A percentile compares a stretch with the other conserved stretches of the same genome.
phyloP scores from a whole-genome alignment of 202 grass and related monocot species.

The Tripidium arundinaceum region DNA sequence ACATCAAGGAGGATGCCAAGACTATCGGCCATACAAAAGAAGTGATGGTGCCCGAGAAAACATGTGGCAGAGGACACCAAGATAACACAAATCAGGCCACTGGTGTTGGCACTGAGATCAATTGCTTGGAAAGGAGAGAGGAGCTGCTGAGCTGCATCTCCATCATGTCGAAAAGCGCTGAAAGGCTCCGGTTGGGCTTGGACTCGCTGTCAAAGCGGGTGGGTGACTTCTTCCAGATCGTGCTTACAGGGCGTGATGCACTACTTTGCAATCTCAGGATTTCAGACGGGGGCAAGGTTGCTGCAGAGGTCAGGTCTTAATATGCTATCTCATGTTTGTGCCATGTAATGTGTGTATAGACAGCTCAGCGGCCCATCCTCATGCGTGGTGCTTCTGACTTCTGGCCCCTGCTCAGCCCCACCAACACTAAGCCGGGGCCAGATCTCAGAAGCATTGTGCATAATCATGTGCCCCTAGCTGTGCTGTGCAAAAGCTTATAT shows the following conservation, averaged over 20 bases:
- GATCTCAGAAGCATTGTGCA: slow-evolving; percentile 10
- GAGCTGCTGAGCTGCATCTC: slow-evolving; percentile 48
- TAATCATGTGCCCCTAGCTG: slow-evolving; percentile 23
- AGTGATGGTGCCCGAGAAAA: not conserved
- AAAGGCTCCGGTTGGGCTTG: slow-evolving; percentile 37
- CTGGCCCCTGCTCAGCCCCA: slow-evolving; percentile 20
- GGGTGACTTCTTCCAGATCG: slow-evolving; percentile 65
- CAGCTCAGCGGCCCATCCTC: not conserved
- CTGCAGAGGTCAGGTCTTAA: slow-evolving; percentile 31
- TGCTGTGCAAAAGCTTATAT: slow-evolving; percentile 8
- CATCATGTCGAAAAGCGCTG: slow-evolving; percentile 33
- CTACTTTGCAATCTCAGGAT: slow-evolving; percentile 86
- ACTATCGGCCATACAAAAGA: too few relatives aligned
- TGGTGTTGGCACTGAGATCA: not conserved
- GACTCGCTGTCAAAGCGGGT: slow-evolving; percentile 61
- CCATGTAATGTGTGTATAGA: not conserved
- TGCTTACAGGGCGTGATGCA: slow-evolving; percentile 73
- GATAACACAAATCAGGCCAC: slow-evolving; percentile 1
- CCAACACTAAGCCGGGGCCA: slow-evolving; percentile 13
- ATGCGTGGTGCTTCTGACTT: slow-evolving; percentile 5
- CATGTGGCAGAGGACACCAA: not conserved
- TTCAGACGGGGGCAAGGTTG: slow-evolving; percentile 38
- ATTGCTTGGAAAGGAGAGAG: not conserved
- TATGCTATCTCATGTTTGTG: not conserved
- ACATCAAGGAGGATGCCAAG: slow-evolving; percentile 35